Conservation (phyloP, 495 filamentous ascomycete genomes). For the Alectoria sarmentosa region DNA sequence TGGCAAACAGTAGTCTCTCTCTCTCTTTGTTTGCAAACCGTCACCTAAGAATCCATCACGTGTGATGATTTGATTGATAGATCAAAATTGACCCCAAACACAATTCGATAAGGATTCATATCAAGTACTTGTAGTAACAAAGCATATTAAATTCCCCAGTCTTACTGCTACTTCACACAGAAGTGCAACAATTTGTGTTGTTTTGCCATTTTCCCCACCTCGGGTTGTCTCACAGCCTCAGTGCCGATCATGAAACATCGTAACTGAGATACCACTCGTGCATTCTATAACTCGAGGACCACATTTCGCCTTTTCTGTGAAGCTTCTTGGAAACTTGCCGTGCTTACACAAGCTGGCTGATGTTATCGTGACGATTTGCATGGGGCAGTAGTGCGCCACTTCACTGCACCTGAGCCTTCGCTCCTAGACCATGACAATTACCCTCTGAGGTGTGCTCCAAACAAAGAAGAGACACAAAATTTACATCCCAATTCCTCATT, state of each 20-base stretch:
- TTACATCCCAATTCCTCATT: not conserved
- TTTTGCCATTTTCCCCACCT: not conserved
- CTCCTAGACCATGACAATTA: not conserved
- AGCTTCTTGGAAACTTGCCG: not conserved
- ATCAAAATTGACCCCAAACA: not conserved
- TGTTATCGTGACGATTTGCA: slow-evolving; percentile 8
- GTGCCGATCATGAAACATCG: slow-evolving; percentile 1
- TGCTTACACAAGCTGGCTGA: slow-evolving; percentile 8
- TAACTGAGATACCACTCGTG: not conserved
- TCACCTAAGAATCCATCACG: not conserved
- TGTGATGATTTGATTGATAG: not conserved
- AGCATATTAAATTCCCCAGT: not conserved
- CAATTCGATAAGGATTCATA: not conserved
- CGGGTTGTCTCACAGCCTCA: not conserved
- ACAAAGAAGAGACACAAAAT: not conserved
- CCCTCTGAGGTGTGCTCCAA: not conserved
- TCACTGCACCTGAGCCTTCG: slow-evolving; percentile 2
- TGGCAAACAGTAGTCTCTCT: no score
- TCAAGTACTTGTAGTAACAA: not conserved
- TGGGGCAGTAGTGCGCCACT: slow-evolving; percentile 14
- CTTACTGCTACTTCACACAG: not conserved
- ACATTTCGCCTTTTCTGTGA: not conserved
- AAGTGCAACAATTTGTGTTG: not conserved
- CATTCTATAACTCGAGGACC: not conserved
- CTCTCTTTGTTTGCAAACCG: not conserved